A percentile compares a stretch with the other conserved stretches of the same genome.
Conservation (phyloP, 257 asterid species). For the Capsicum rhomboideum region DNA sequence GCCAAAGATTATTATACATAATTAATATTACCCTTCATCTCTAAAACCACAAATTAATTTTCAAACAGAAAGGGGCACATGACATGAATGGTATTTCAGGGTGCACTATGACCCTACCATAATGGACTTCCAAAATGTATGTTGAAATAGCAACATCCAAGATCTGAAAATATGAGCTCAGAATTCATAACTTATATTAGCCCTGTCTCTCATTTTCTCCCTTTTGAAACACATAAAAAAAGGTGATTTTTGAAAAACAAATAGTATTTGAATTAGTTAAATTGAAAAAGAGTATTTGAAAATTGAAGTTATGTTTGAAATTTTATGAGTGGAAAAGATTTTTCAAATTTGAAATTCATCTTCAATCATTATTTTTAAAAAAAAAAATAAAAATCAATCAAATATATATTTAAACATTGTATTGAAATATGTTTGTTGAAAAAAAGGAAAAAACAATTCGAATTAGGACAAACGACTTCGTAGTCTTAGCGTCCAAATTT, state of each 20-base stretch:
- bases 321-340: no score
- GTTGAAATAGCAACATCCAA: neutral
- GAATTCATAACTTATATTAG: neutral
- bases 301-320: no score
- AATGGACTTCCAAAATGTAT: neutral
- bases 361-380: no score
- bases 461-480: no score
- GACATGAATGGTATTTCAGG: conserved; percentile 11
- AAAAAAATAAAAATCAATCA: no score
- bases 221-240: neutral
- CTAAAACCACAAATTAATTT: neutral
- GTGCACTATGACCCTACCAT: conserved; percentile 22
- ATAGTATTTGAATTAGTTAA: no score
- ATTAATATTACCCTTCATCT: neutral
- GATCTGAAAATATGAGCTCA: neutral
- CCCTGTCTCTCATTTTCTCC: neutral
- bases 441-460: no score
- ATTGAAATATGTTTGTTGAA: no score
- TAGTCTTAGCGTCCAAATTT: no score
- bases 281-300: no score
- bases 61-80: conserved; percentile 9
- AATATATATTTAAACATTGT: no score
- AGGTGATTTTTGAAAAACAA: no score
- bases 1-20: neutral
- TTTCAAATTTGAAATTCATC: neutral